A percentile compares a stretch with the other conserved stretches of the same genome.
Conservation (phyloP, 352 stramenopile genomes). For the Globisporangium parvum region DNA sequence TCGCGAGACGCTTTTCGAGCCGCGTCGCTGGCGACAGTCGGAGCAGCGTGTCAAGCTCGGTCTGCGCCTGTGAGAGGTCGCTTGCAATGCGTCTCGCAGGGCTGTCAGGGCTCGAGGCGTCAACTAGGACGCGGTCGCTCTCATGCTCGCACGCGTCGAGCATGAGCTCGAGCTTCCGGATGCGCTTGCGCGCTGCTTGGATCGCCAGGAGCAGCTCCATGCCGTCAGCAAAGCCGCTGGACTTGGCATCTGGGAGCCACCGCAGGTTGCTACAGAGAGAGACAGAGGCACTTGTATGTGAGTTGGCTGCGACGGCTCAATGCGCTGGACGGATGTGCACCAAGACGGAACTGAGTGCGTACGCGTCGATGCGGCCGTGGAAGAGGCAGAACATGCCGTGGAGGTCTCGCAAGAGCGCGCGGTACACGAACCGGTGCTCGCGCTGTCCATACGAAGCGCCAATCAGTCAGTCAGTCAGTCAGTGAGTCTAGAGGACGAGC, state of each 20-base stretch:
- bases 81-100: slow-evolving; percentile 1
- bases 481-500: not conserved
- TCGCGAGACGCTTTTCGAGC: slow-evolving; percentile 18
- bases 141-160: slow-evolving; percentile 15
- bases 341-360: too few species aligned
- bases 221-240: slow-evolving; percentile 20
- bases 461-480: not conserved
- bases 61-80: slow-evolving; percentile 10
- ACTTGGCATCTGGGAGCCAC: not conserved
- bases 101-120: not conserved
- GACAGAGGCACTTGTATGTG: not conserved
- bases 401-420: slow-evolving; percentile 32
- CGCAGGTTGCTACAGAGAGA: slow-evolving; percentile 14
- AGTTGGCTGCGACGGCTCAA: too few species aligned
- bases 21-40: slow-evolving; percentile 21
- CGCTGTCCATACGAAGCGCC: slow-evolving; percentile 14
- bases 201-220: slow-evolving; percentile 47
- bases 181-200: slow-evolving; percentile 23
- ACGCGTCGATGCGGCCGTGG: slow-evolving; percentile 44
- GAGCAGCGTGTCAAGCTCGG: slow-evolving; percentile 24
- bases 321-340: too few species aligned
- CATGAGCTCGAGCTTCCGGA: slow-evolving; percentile 38
- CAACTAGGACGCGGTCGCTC: not conserved
- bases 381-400: slow-evolving; percentile 55
- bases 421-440: slow-evolving; percentile 28